Percentiles rank a stretch among this genome's conserved stretches.
These are phyloP conservation scores for Hanseniaspora valbyensis DNA, from an alignment of 805 yeast species.

Conservation along the genomic window DNA sequence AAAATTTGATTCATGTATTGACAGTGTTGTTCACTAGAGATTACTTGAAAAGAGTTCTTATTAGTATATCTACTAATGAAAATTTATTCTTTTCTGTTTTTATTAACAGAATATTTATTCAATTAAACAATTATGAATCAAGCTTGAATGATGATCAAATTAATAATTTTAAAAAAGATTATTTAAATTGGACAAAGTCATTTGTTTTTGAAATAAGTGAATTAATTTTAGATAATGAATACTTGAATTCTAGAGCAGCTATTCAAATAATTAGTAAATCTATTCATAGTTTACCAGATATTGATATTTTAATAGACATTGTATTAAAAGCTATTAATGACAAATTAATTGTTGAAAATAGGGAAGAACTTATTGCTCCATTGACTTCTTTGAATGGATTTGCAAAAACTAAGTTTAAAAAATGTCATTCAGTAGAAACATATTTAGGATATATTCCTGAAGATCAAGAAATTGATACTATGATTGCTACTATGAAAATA, in stretches of 20 bases:
- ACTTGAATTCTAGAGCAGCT: constrained; percentile 7
- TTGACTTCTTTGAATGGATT: constrained; percentile 8
- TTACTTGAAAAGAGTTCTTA: constrained; percentile 59
- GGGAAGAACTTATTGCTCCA: constrained; percentile 11
- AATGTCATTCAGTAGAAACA: not conserved
- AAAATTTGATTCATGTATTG: constrained; percentile 34
- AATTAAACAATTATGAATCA: not conserved
- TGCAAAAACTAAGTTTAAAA: not conserved
- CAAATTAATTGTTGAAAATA: constrained; percentile 1
- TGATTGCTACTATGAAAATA: not conserved
- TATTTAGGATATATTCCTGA: not conserved
- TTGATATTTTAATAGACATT: constrained; percentile 9
- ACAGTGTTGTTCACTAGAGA: constrained; percentile 36
- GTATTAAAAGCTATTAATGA: not conserved
- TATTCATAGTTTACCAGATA: not conserved
- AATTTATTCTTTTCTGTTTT: constrained; percentile 30
- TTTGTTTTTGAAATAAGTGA: constrained; percentile 7
- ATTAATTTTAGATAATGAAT: constrained; percentile 6
- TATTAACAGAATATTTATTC: constrained; percentile 22
- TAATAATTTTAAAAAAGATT: not conserved
- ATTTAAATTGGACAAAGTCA: not conserved
- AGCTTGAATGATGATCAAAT: not conserved
- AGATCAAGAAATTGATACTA: not conserved
- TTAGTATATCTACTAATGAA: constrained; percentile 61
- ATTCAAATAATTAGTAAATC: constrained; percentile 6